Percentiles rank a stretch among this genome's conserved stretches.
phyloP scores from a whole-genome alignment of 163 green algal genomes.

The Chloromonas sp. region DNA sequence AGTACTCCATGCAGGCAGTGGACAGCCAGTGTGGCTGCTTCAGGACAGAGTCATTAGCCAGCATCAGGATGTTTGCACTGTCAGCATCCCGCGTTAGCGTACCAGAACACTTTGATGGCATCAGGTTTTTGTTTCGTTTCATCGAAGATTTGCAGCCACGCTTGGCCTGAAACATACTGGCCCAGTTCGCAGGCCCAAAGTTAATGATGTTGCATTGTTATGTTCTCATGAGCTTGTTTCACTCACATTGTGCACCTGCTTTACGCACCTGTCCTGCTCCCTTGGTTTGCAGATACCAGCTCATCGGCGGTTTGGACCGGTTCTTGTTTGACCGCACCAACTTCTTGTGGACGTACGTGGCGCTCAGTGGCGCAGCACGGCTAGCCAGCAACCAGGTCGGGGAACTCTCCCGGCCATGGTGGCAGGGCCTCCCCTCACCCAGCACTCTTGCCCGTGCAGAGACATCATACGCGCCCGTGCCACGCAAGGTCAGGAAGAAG shows the following conservation, averaged over 20 bases:
- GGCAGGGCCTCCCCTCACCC: constrained; percentile 39
- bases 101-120: no score
- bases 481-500: constrained; percentile 11
- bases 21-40: not conserved
- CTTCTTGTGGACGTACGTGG: constrained; percentile 59
- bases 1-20: not conserved
- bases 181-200: not conserved
- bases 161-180: not conserved
- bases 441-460: not conserved
- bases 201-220: not conserved
- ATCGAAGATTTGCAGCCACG: not conserved
- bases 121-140: not conserved
- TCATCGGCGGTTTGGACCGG: constrained; percentile 76
- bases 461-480: not conserved
- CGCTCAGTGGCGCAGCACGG: constrained; percentile 26
- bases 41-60: not conserved
- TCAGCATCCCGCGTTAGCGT: no score
- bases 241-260: constrained; percentile 14
- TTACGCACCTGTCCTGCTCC: not conserved
- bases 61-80: not conserved
- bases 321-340: constrained; percentile 76
- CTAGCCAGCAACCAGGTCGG: constrained; percentile 26
- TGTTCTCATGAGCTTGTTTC: not conserved
- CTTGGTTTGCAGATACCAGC: constrained; percentile 49
- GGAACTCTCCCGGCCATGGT: constrained; percentile 44